These are phyloP conservation scores for Oenanthe sinensis DNA, from an alignment of 129 eudicot species.

Conservation along the genomic window DNA sequence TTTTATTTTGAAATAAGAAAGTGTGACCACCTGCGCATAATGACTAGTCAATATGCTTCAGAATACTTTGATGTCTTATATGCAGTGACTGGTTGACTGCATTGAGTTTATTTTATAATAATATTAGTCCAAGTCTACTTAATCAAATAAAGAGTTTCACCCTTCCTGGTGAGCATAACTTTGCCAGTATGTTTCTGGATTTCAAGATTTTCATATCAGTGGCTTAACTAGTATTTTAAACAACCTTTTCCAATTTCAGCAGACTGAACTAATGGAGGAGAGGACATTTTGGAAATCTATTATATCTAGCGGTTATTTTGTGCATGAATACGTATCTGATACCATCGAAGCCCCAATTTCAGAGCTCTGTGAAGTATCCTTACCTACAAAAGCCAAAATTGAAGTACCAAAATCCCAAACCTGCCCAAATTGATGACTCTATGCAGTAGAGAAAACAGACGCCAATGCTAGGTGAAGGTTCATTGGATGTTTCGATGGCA, in stretches of 20 bases:
- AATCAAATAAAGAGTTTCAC: not conserved
- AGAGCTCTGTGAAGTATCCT: slow-evolving; percentile 1
- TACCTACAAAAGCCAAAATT: not conserved
- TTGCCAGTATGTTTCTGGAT: not conserved
- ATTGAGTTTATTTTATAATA: not conserved
- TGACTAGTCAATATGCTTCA: not conserved
- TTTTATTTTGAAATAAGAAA: not conserved
- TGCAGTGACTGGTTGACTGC: not conserved
- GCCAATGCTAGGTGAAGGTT: not conserved
- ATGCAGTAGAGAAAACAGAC: not conserved
- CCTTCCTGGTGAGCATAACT: not conserved
- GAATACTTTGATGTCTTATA: not conserved
- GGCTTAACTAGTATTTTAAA: not conserved
- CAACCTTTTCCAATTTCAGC: not conserved
- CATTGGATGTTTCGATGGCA: not conserved
- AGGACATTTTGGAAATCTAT: not conserved
- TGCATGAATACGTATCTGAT: not conserved
- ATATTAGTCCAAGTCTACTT: not conserved
- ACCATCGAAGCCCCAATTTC: not conserved
- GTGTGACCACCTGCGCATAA: not conserved
- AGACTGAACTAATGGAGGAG: too few species aligned
- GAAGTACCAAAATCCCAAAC: not conserved
- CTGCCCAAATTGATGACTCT: not conserved
- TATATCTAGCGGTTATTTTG: not conserved
- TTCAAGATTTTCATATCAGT: not conserved